These are phyloP conservation scores for Mycena haematopus DNA, from an alignment of 768 basidiomycete species.

Conservation along the genomic window DNA sequence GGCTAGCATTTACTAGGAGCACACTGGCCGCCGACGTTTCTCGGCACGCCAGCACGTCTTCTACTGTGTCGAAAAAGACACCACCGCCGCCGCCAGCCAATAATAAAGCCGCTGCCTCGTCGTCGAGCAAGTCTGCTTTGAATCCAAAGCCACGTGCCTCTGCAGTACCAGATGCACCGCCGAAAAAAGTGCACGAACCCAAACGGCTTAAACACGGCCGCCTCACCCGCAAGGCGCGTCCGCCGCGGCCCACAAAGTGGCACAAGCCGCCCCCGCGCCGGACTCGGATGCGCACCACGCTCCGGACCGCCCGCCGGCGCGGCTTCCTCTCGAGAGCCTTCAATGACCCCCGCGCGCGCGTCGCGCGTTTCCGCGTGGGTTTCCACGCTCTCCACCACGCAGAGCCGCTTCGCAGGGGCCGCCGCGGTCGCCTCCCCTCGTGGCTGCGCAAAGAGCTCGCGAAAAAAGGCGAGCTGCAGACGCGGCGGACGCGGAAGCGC, in stretches of 20 bases:
- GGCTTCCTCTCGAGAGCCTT: neutral
- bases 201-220: constrained; percentile 21
- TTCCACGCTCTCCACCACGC: constrained; percentile 26
- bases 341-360: constrained; percentile 8
- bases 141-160: neutral
- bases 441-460: constrained; percentile 12
- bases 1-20: neutral
- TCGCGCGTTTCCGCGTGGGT: constrained; percentile 23
- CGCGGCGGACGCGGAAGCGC: constrained; percentile 39
- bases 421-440: constrained; percentile 16
- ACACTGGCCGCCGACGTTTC: neutral
- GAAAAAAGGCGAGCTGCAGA: constrained; percentile 33
- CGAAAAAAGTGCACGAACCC: constrained; percentile 16
- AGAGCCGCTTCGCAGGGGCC: constrained; percentile 10
- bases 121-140: neutral
- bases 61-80: neutral
- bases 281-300: neutral
- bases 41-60: constrained; percentile 10
- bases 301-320: neutral
- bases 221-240: constrained; percentile 26
- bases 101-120: neutral
- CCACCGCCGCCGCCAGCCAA: constrained; percentile 6
- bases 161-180: neutral
- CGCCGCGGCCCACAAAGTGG: constrained; percentile 16
- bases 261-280: constrained; percentile 18